Base-by-base conservation (phyloP, 345 rosid species). In the Ceriops tagal region DNA sequence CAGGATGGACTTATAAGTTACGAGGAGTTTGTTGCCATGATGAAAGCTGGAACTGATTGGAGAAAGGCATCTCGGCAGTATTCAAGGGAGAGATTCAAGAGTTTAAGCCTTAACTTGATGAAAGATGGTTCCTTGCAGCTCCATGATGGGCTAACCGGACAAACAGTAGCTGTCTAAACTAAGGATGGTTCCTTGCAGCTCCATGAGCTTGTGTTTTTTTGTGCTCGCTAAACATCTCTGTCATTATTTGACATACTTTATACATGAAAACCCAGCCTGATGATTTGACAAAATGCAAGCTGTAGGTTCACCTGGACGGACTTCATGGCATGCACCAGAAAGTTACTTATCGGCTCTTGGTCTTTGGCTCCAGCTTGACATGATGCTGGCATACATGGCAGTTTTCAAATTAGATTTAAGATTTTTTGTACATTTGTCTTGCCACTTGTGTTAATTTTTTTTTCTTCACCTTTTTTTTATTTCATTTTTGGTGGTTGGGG, bases 41-140 rank as follows among this genome's bases (percentile, higher is more conserved):
- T 93, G 98, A 93, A 91, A 91, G 76, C 98, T 6, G 98, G 98
- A 78, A 93, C 98, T 0, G 98, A 93, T 59, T 93, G 98, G 98
- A 87, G 98, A 79, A 93, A 93, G 86, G 98, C 98, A 0, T 93
- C 98, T 1, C 83, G 98, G 16, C 98, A 93, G 75, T 93, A 93
- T 79, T 93, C 98, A 18, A 78, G 98, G 74, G 98, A 93, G 85
- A 88, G 98, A 62, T 93, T 89, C 83, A 93, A 93, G 88, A 93
- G 96, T 66, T 80, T 93, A 84, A 93, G 98, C 73, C 65, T 91
- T 47, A 91, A 93, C 75, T 77, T 93, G 78, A 89, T 93, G 98
- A 93, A 93, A 80, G 97, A 93, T 65, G 98, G 98, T 46, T 93
- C 98, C 3, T 75, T 93, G 75, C 96, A 87, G 71, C 96, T 93